phyloP scores from a whole-genome alignment of 2,329 filamentous ascomycete genomes.

The Venturia nashicola region DNA sequence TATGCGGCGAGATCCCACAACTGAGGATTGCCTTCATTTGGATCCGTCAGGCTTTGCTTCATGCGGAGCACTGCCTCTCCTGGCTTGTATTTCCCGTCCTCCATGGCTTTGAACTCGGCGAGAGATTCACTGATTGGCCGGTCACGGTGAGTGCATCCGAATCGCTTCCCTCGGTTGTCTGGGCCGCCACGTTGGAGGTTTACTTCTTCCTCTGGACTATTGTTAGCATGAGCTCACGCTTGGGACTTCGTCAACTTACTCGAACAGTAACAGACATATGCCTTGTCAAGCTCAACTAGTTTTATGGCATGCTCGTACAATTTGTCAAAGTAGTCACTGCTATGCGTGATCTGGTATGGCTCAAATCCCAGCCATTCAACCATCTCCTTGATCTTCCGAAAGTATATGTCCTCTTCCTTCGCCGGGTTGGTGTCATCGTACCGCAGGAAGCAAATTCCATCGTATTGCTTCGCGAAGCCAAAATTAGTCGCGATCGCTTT shows the following conservation, averaged over 20 bases:
- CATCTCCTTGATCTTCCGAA: constrained; percentile 78
- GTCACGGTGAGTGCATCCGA: constrained; percentile 68
- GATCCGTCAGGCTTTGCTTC: constrained; percentile 61
- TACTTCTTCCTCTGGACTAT: constrained; percentile 54
- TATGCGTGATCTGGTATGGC: constrained; percentile 69
- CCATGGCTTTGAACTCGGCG: constrained; percentile 77
- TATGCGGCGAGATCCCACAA: constrained; percentile 97
- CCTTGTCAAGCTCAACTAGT: constrained; percentile 56
- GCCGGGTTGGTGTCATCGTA: constrained; percentile 96
- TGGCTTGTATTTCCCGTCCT: constrained; percentile 79
- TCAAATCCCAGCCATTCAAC: constrained; percentile 78
- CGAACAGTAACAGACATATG: constrained; percentile 78
- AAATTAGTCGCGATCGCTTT: constrained; percentile 97
- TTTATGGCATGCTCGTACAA: constrained; percentile 84
- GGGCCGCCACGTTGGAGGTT: constrained; percentile 78
- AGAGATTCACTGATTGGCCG: constrained; percentile 66
- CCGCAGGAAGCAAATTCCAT: constrained; percentile 63
- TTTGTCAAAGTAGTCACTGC: constrained; percentile 78
- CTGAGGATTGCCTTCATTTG: constrained; percentile 71
- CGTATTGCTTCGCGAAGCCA: constrained; percentile 77
- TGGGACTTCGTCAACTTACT: constrained; percentile 24
- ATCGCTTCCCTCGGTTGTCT: constrained; percentile 54
- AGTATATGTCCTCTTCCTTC: constrained; percentile 82
- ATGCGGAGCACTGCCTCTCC: constrained; percentile 78
- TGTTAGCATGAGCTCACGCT: constrained; percentile 16